These are phyloP conservation scores for Sphagnum contortum DNA, from an alignment of 225 moss, liverwort and hornwort genomes.

Conservation along the genomic window DNA sequence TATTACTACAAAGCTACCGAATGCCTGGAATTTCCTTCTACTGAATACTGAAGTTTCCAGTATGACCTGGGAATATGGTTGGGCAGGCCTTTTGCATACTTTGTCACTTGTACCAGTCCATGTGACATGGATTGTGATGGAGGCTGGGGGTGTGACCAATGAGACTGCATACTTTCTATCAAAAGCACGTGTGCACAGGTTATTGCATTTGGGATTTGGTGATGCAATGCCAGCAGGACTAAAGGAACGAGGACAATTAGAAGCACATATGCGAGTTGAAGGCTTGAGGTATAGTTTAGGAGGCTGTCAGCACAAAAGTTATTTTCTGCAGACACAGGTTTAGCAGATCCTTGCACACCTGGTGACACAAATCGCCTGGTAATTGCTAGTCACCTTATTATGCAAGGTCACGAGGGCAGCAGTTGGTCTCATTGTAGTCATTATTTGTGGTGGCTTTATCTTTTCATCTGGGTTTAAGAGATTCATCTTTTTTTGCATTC, in stretches of 20 bases:
- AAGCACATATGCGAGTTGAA: constrained; percentile 53
- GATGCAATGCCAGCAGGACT: constrained; percentile 51
- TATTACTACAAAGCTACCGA: background rate
- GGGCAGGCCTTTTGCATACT: constrained; percentile 67
- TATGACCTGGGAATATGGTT: background rate
- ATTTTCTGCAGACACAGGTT: background rate
- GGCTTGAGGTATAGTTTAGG: constrained; percentile 57
- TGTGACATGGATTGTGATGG: constrained; percentile 81
- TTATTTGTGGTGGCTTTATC: too few relatives aligned
- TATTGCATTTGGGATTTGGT: constrained; percentile 44
- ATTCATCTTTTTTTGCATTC: too few relatives aligned
- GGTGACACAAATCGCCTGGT: too few relatives aligned
- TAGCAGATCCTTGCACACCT: too few relatives aligned
- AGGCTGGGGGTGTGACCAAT: constrained; percentile 57
- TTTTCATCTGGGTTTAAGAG: too few relatives aligned
- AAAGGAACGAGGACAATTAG: constrained; percentile 54
- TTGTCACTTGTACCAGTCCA: constrained; percentile 59
- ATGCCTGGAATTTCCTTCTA: background rate
- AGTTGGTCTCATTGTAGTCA: too few relatives aligned
- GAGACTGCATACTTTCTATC: constrained; percentile 53
- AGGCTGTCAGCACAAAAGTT: background rate
- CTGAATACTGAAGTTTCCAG: background rate
- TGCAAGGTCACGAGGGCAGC: too few relatives aligned
- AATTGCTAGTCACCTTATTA: too few relatives aligned
- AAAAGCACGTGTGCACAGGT: constrained; percentile 42